Evolutionary conservation across 805 yeast genomes (phyloP), one percentile per base, ranked within the genome.

Genomic region (Vanderwaltozyma tropicalis): DNA sequence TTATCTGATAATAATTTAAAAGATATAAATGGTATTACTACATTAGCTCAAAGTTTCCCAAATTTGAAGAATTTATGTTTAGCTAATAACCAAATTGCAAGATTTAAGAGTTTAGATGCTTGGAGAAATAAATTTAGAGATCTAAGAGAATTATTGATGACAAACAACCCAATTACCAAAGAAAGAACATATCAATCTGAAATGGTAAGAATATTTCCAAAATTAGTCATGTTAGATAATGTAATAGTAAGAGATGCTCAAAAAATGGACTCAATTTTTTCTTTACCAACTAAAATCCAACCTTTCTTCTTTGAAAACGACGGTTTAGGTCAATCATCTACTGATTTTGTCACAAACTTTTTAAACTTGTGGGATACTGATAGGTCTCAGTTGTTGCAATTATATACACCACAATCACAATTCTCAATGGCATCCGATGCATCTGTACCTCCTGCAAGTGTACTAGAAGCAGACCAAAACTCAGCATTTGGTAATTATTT

Each of bases 371-470:
- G 95, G 94, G 98, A 92, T 62, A 50, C 71, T 5, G 77, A 83
- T 52, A 66, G 98, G 42, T 51, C 68, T 9, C 88, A 80, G 40
- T 65, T 92, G 34, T 55, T 80, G 57, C 69, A 72, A 31, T 64
- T 92, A 22, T 92, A 92, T 56, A 85, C 92, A 37, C 72, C 74
- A 34, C 81, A 80, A 50, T 85, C 96, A 0, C 84, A 81, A 53
- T 89, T 92, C 50, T 87, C 96, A 0, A 55, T 81, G 38, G 80
- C 83, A 42, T 76, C 80, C 17, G 94, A 86, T 60, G 66, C 84
- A 1, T 64, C 78, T 0, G 80, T 80, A 32, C 89, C 94, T 8
- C 62, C 53, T 15, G 57, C 61, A 25, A 57, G 67, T 12, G 53
- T 53, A 2, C 46, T 54, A 17, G 45, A 55, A 15, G 47, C 59